Evolutionary conservation across 306 rosid genomes (phyloP).

Genomic region (Chamaecrista fasciculata): DNA sequence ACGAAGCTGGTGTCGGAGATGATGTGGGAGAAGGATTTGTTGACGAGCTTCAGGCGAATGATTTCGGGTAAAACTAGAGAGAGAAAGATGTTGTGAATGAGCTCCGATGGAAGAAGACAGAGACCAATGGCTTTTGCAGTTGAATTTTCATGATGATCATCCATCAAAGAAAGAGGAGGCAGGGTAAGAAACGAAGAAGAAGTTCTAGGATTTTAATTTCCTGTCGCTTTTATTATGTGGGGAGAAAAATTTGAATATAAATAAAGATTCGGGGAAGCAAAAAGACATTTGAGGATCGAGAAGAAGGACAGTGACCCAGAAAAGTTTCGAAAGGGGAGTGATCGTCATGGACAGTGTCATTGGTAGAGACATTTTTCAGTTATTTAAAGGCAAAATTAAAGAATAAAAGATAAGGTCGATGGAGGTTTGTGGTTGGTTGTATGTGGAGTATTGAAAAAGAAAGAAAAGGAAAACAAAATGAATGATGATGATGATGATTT

Average conservation of each 20-base stretch:
- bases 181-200: no score
- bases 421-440: background rate
- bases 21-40: slow-evolving; percentile 27
- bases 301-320: slow-evolving; percentile 14
- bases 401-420: background rate
- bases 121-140: slow-evolving; percentile 43
- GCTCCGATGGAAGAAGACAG: slow-evolving; percentile 7
- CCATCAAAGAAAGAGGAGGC: slow-evolving; percentile 28
- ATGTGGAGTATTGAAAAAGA: background rate
- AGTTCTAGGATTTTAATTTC: background rate
- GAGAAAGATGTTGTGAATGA: background rate
- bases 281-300: background rate
- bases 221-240: background rate
- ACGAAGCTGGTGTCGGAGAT: slow-evolving; percentile 37
- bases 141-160: slow-evolving; percentile 42
- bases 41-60: slow-evolving; percentile 33
- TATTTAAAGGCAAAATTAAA: background rate
- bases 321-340: background rate
- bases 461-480: no score
- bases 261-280: background rate
- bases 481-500: background rate
- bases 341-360: slow-evolving; percentile 30
- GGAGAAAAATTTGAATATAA: no score
- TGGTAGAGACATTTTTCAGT: background rate
- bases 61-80: slow-evolving; percentile 23